Evolutionary conservation across 345 rosid genomes (phyloP), one percentile per base, ranked within the genome.

Genomic region (Laguncularia racemosa): DNA sequence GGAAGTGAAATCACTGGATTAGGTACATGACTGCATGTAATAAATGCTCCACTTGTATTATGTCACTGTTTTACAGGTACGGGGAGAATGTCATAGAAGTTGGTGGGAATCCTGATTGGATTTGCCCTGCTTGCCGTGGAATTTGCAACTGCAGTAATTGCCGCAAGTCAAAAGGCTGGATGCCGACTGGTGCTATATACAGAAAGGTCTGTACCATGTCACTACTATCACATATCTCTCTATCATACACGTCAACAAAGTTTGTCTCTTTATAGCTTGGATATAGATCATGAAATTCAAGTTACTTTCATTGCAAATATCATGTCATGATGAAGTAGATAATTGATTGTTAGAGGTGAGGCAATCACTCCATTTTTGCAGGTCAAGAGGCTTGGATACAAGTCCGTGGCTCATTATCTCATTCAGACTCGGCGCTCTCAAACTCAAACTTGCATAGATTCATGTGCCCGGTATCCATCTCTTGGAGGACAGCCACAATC

Each of bases 71-170:
- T 33, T 57, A 60, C 61, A 93, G 99, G 59, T 89, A 93, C 33
- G 97, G 97, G 17, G 97, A 93, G 78, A 95, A 89, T 79, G 85
- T 89, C 38, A 83, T 81, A 75, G 99, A 93, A 75, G 81, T 97
- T 62, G 53, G 69, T 28, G 90, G 85, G 61, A 85, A 89, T 58
- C 86, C 85, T 12, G 65, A 79, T 51, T 93, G 99, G 97, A 50
- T 61, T 63, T 87, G 97, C 71, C 97, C 99, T 2, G 80, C 47
- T 14, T 93, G 99, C 55, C 91, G 90, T 0, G 99, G 88, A 46
- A 93, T 93, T 68, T 93, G 96, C 84, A 87, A 87, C 70, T 93
- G 96, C 73, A 93, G 99, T 74, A 64, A 86, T 3, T 93, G 97
- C 67, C 81, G 96, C 23, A 79, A 79, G 57, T 73, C 73, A 6